These are phyloP conservation scores for Fusarium sp. DNA, from an alignment of 2,329 filamentous ascomycete species.

Conservation along the genomic window DNA sequence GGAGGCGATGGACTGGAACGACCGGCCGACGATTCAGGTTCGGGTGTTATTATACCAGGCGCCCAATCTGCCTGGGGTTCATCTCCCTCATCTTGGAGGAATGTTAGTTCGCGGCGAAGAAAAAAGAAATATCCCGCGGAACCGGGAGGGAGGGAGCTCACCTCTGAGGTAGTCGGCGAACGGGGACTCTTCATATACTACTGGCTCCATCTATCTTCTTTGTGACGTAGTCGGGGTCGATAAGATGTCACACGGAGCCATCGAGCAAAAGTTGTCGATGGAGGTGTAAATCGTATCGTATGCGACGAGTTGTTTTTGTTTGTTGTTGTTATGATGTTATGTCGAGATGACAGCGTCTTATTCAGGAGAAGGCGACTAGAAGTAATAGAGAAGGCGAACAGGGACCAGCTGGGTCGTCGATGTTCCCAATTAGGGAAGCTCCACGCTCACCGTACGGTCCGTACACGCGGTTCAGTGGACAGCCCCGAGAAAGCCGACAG, in stretches of 20 bases:
- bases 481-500: constrained; percentile 25
- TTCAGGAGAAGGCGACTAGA: constrained; percentile 42
- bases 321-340: constrained; percentile 28
- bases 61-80: constrained; percentile 61
- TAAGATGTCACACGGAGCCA: constrained; percentile 47
- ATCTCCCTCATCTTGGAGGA: constrained; percentile 59
- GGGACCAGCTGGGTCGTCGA: constrained; percentile 43
- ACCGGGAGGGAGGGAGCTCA: constrained; percentile 52
- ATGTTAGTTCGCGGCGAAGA: constrained; percentile 14
- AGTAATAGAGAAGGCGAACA: constrained; percentile 33
- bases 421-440: constrained; percentile 45
- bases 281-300: constrained; percentile 19
- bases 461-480: constrained; percentile 30
- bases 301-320: constrained; percentile 1
- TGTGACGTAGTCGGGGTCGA: constrained; percentile 46
- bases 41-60: constrained; percentile 53
- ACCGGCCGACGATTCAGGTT: constrained; percentile 47
- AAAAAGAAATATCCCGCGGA: background rate
- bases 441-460: constrained; percentile 42
- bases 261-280: constrained; percentile 40
- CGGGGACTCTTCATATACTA: constrained; percentile 88
- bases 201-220: constrained; percentile 74
- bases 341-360: constrained; percentile 7
- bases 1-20: constrained; percentile 59
- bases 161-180: constrained; percentile 91